Percentiles rank a stretch among this genome's conserved stretches.
Evolutionary conservation across 2,329 filamentous ascomycete genomes (phyloP).

Genomic region (Aspergillus tanneri): DNA sequence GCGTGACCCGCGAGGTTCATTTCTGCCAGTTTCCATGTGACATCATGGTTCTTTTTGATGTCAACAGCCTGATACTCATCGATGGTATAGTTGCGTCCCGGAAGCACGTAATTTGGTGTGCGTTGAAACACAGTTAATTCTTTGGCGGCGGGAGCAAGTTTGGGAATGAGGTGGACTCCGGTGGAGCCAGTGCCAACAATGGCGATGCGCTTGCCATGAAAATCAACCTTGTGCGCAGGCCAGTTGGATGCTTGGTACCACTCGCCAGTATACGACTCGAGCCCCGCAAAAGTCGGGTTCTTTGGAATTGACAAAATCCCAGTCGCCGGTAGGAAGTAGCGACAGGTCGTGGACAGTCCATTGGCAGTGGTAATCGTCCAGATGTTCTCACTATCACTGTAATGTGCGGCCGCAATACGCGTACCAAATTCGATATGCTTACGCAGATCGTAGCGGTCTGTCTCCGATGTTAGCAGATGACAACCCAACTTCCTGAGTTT

Average conservation of each 20-base stretch:
- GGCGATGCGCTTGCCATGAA: conserved; percentile 3
- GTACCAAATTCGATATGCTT: conserved; percentile 8
- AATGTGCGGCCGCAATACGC: conserved; percentile 1
- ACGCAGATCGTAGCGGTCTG: conserved; percentile 28
- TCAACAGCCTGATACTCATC: neutral
- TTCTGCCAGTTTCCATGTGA: conserved; percentile 9
- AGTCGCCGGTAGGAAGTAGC: conserved; percentile 1
- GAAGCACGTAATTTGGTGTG: conserved; percentile 9
- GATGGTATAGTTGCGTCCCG: conserved; percentile 1
- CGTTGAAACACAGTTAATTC: conserved; percentile 9
- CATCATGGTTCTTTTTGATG: conserved; percentile 10
- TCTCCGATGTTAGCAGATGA: neutral
- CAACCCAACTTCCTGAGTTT: too few relatives aligned
- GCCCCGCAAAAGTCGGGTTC: neutral
- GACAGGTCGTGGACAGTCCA: neutral
- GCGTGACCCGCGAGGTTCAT: conserved; percentile 1
- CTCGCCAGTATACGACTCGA: conserved; percentile 2
- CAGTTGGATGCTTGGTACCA: conserved; percentile 1
- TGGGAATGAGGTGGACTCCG: conserved; percentile 4
- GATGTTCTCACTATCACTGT: neutral
- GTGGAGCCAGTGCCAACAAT: conserved; percentile 5
- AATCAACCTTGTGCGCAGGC: neutral
- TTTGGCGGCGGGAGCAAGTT: neutral
- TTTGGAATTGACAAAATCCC: conserved; percentile 1
- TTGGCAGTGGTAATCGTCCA: conserved; percentile 3